Conservation (phyloP, 371 early-diverging fungal species). For the Syncephalastrum sp. region DNA sequence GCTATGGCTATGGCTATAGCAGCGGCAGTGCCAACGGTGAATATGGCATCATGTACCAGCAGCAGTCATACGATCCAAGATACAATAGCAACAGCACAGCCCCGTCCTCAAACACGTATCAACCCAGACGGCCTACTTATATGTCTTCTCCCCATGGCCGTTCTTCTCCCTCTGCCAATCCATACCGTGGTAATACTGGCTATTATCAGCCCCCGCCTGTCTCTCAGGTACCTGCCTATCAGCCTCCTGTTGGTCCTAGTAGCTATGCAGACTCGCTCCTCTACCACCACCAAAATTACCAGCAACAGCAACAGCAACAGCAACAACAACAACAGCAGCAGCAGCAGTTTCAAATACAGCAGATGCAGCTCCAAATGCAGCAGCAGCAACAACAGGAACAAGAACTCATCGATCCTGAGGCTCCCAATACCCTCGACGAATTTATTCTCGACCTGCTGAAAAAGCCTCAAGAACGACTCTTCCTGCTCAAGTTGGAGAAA, state of each 20-base stretch:
- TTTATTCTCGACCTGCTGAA: slow-evolving; percentile 70
- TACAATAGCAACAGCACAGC: too few relatives aligned
- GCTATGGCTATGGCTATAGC: neutral
- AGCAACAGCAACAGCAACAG: slow-evolving; percentile 10
- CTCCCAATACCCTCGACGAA: slow-evolving; percentile 46
- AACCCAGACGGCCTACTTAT: neutral
- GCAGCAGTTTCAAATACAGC: slow-evolving; percentile 4
- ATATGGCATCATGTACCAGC: neutral
- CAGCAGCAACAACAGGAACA: slow-evolving; percentile 13
- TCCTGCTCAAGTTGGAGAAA: slow-evolving; percentile 71
- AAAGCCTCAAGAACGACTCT: slow-evolving; percentile 68
- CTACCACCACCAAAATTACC: slow-evolving; percentile 1
- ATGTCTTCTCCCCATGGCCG: slow-evolving; percentile 5
- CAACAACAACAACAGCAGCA: slow-evolving; percentile 12
- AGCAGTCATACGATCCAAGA: too few relatives aligned
- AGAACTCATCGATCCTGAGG: slow-evolving; percentile 9
- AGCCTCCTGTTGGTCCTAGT: slow-evolving; percentile 6
- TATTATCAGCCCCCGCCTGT: slow-evolving; percentile 5
- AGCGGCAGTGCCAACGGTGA: neutral
- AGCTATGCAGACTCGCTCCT: too few relatives aligned
- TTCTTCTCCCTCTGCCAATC: neutral
- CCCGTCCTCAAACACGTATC: too few relatives aligned
- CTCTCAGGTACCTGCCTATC: slow-evolving; percentile 7
- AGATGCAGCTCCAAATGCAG: slow-evolving; percentile 2
- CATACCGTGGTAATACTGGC: too few relatives aligned